phyloP scores from a whole-genome alignment of 2,329 filamentous ascomycete species.

The Incumbomyces delicatus region DNA sequence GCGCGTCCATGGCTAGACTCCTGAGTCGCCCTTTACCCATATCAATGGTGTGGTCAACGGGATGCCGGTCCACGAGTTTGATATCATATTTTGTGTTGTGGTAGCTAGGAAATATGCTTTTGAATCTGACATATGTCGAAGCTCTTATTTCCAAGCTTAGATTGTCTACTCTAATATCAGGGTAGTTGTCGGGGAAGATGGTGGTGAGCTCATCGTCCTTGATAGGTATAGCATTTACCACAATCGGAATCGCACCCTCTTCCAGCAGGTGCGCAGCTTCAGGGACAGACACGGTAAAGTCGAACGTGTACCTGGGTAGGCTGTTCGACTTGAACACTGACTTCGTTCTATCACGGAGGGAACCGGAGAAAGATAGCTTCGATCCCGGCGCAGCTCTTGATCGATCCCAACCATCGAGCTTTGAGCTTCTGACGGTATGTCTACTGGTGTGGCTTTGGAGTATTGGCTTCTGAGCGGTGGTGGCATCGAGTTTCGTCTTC shows the following conservation, averaged over 20 bases:
- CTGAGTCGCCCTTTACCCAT: not conserved
- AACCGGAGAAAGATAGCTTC: not conserved
- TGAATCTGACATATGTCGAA: constrained; percentile 6
- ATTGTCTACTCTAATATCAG: not conserved
- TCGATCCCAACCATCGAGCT: constrained; percentile 13
- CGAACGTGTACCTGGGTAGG: constrained; percentile 15
- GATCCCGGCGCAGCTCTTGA: not conserved
- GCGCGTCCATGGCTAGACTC: not conserved
- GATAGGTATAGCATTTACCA: not conserved
- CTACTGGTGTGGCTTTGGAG: constrained; percentile 6
- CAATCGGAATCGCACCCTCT: not conserved
- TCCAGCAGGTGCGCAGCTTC: not conserved
- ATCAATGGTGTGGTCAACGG: not conserved
- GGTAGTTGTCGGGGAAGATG: constrained; percentile 1
- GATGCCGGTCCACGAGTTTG: constrained; percentile 3
- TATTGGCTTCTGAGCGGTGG: constrained; percentile 1
- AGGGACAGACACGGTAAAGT: constrained; percentile 8
- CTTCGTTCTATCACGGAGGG: constrained; percentile 13
- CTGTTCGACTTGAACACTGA: constrained; percentile 15
- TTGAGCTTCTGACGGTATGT: constrained; percentile 14
- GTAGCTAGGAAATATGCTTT: not conserved
- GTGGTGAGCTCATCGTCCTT: constrained; percentile 2
- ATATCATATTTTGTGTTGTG: constrained; percentile 1
- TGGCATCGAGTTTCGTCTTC: not conserved
- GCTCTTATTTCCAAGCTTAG: not conserved